Base-by-base conservation (phyloP, 2,329 filamentous ascomycete genomes). In the Colletotrichum sp. region DNA sequence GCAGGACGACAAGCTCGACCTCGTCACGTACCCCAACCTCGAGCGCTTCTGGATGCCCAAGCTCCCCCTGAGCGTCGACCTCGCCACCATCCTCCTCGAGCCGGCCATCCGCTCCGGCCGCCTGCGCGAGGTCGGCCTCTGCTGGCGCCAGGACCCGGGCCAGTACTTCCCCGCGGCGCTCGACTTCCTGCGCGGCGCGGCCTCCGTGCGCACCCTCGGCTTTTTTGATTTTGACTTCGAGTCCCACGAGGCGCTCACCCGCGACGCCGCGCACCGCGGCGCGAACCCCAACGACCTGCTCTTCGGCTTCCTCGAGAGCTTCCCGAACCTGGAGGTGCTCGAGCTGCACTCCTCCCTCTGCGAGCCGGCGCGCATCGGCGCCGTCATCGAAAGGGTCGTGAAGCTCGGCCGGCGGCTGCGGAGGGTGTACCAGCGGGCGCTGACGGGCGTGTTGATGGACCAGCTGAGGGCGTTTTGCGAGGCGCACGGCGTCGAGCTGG, bases 191-290 rank as follows among this genome's bases (percentile, higher is more conserved):
- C 79, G 81, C 16, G 85, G 85, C 44, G 78, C 81, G 3, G 57
- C 78, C 25, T 82, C 80, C 3, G 83, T 87, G 32, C 81, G 76
- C 52, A 81, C 79, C 39, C 79, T 87, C 4, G 83, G 83, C 6
- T 61, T 86, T 32, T 84, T 81, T 55, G 74, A 82, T 34, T 86
- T 87, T 64, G 78, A 80, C 36, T 86, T 86, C 76, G 78, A 78
- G 61, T 66, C 75, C 66, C 74, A 74, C 71, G 71, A 71, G 67
- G 71, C 71, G 16, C 74, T 76, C 48, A 68, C 68, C 48, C 60
- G 74, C 7, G 71, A 74, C 44, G 66, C 74, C 27, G 72, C 71
- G 8, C 71, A 71, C 52, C 72, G 57, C 52, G 68, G 57, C 55
- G 48, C 44, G 57, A 68, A 77, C 59, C 44, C 73, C 8, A 30